A percentile compares a stretch with the other conserved stretches of the same genome.
Conservation (phyloP, 140 eudicot species). For the Bidens hawaiensis region DNA sequence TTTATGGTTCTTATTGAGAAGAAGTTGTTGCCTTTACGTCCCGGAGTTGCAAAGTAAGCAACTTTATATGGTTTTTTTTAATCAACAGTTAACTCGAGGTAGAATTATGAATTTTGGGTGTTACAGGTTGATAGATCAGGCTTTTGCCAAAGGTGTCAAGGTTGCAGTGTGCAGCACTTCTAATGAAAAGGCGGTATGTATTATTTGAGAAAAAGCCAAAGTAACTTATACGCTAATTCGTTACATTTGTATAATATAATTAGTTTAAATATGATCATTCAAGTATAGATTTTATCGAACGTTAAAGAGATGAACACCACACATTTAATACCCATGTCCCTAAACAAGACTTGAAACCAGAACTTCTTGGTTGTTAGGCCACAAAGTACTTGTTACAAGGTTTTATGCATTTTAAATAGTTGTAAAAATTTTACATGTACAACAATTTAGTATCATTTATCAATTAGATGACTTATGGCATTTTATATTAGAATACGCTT, state of each 20-base stretch:
- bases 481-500: too few species aligned
- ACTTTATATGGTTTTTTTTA: neutral
- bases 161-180: constrained; percentile 99
- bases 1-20: constrained; percentile 98
- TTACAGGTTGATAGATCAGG: constrained; percentile 90
- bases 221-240: neutral
- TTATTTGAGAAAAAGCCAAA: neutral
- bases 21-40: constrained; percentile 86
- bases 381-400: too few species aligned
- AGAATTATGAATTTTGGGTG: neutral
- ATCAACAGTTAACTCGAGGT: neutral
- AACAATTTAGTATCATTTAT: too few species aligned
- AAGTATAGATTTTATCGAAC: too few species aligned
- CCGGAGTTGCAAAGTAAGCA: constrained; percentile 95
- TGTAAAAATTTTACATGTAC: too few species aligned
- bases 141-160: constrained; percentile 75
- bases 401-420: too few species aligned
- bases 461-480: too few species aligned
- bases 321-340: too few species aligned
- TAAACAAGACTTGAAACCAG: too few species aligned
- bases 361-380: too few species aligned
- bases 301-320: too few species aligned
- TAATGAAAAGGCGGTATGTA: constrained; percentile 96
- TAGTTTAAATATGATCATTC: neutral
- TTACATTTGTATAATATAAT: neutral